Evolutionary conservation across 2,329 filamentous ascomycete species (phyloP).

Genomic region (Canariomyces notabilis): DNA sequence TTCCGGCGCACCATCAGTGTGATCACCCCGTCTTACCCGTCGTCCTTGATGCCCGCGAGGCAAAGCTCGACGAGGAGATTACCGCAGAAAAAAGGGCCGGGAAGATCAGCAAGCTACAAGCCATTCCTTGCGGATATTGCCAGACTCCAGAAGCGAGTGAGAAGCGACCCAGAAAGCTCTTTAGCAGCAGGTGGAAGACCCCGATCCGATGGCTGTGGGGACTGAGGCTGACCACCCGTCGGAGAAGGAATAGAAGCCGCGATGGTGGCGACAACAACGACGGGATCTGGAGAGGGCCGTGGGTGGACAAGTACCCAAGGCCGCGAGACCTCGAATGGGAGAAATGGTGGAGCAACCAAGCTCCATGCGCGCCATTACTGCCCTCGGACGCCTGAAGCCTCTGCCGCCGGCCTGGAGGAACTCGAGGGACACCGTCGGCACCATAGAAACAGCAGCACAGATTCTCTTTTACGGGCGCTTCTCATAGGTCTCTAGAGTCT

Average conservation of each 20-base stretch:
- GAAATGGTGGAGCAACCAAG: slow-evolving; percentile 24
- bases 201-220: slow-evolving; percentile 5
- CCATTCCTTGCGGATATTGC: slow-evolving; percentile 4
- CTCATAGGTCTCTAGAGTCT: not conserved
- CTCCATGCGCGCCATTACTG: slow-evolving; percentile 14
- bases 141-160: not conserved
- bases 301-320: slow-evolving; percentile 18
- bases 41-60: slow-evolving; percentile 10
- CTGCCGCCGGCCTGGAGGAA: too few species aligned
- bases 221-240: not conserved
- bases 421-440: too few species aligned
- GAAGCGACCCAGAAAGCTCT: not conserved
- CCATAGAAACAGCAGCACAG: not conserved
- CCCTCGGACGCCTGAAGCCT: too few species aligned
- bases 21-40: slow-evolving; percentile 32
- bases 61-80: not conserved
- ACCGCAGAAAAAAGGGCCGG: not conserved
- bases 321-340: slow-evolving; percentile 22
- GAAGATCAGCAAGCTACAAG: not conserved
- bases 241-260: not conserved
- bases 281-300: slow-evolving; percentile 16
- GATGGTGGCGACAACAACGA: not conserved
- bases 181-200: slow-evolving; percentile 5
- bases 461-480: not conserved
- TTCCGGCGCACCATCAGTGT: slow-evolving; percentile 28